Conservation (phyloP, 148 eudicot genomes). For the Diospyros kaki region DNA sequence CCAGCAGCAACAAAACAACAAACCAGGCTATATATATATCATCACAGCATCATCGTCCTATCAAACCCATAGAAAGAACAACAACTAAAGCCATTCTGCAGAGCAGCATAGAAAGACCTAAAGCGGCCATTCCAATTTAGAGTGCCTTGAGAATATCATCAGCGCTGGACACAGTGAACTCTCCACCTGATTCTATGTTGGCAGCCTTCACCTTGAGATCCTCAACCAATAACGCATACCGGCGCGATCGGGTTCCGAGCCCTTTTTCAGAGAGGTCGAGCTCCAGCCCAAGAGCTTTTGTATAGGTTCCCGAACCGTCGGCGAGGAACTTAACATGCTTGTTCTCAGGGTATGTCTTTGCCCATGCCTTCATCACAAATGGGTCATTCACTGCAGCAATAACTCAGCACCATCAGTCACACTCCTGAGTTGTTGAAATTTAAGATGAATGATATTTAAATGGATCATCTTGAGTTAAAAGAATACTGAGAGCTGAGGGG, state of each 20-base stretch:
- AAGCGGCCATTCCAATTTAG: background rate
- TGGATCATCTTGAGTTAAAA: no score
- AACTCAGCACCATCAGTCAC: background rate
- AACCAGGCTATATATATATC: no score
- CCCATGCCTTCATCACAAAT: conserved; percentile 24
- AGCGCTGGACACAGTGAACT: conserved; percentile 19
- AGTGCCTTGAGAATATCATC: conserved; percentile 24
- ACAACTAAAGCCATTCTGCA: no score
- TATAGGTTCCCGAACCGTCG: conserved; percentile 22
- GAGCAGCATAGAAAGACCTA: no score
- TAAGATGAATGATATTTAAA: background rate
- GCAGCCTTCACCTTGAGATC: conserved; percentile 20
- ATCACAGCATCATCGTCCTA: no score
- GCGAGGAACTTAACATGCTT: conserved; percentile 24
- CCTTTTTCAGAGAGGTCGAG: conserved; percentile 22
- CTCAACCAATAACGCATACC: conserved; percentile 25
- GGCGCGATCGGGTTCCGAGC: conserved; percentile 12
- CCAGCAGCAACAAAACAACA: no score
- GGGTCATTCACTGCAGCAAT: conserved; percentile 18
- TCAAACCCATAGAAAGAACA: no score
- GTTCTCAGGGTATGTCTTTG: conserved; percentile 13
- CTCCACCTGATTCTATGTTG: conserved; percentile 18
- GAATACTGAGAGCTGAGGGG: no score
- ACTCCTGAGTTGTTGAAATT: background rate
- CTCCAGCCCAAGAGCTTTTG: conserved; percentile 20